Evolutionary conservation across 1,284 basidiomycete species (phyloP).

Genomic region (Moesziomyces parantarcticus): DNA sequence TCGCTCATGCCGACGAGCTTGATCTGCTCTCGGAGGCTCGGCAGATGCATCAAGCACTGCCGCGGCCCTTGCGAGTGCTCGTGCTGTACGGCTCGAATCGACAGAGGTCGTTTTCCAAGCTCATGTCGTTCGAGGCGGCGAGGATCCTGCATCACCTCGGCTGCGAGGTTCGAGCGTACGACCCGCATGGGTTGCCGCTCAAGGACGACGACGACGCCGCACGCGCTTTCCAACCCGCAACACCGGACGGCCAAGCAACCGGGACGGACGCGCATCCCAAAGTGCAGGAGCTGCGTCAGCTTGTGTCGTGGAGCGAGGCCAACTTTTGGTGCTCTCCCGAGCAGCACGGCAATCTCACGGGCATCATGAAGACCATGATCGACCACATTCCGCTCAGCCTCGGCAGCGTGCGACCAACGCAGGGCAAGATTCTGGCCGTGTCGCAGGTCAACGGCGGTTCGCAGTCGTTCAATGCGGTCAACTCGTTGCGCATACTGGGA

Average conservation of each 20-base stretch:
- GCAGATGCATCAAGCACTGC: slow-evolving; percentile 1
- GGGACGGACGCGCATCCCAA: slow-evolving; percentile 9
- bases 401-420: slow-evolving; percentile 68
- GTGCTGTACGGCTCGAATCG: slow-evolving; percentile 13
- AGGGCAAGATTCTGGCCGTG: slow-evolving; percentile 42
- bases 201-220: slow-evolving; percentile 61
- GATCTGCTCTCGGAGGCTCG: background rate
- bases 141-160: slow-evolving; percentile 65
- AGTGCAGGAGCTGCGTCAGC: slow-evolving; percentile 14
- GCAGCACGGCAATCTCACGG: slow-evolving; percentile 68
- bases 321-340: slow-evolving; percentile 69
- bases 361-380: slow-evolving; percentile 67
- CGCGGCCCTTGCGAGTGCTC: slow-evolving; percentile 5
- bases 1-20: background rate
- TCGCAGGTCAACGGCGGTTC: slow-evolving; percentile 68
- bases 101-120: slow-evolving; percentile 65
- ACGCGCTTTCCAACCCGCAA: too few species aligned
- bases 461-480: slow-evolving; percentile 69
- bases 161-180: slow-evolving; percentile 67
- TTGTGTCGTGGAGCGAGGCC: slow-evolving; percentile 48
- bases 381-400: slow-evolving; percentile 65
- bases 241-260: too few species aligned
- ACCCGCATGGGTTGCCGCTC: slow-evolving; percentile 66
- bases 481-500: slow-evolving; percentile 66
- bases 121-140: slow-evolving; percentile 68